These are phyloP conservation scores for Phytophthora tentaculata DNA, from an alignment of 352 stramenopile genomes.

Conservation along the genomic window DNA sequence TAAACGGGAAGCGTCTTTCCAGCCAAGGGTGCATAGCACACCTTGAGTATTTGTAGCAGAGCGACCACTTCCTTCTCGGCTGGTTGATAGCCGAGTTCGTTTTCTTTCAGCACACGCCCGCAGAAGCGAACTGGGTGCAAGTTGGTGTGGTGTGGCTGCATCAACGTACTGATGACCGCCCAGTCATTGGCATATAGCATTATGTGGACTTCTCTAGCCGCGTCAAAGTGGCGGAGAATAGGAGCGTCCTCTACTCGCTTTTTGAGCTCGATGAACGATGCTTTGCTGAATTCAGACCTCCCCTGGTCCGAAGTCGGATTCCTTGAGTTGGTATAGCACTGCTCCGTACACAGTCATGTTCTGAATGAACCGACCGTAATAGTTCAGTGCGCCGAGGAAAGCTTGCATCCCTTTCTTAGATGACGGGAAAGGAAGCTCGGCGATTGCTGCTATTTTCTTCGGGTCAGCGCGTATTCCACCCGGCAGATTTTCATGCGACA, in stretches of 20 bases:
- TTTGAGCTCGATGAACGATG: neutral
- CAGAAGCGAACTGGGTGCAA: neutral
- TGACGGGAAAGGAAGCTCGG: neutral
- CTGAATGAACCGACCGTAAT: slow-evolving; percentile 7
- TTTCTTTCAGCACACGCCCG: too few relatives aligned
- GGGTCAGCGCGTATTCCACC: neutral
- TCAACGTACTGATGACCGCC: neutral
- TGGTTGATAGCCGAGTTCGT: too few relatives aligned
- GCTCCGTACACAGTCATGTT: neutral
- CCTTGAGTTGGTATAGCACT: neutral
- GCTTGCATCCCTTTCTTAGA: slow-evolving; percentile 3
- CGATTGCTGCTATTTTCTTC: neutral
- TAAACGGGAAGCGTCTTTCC: too few relatives aligned
- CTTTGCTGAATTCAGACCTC: neutral
- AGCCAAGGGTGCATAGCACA: too few relatives aligned
- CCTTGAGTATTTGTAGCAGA: too few relatives aligned
- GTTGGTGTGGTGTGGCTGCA: neutral
- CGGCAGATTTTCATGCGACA: neutral
- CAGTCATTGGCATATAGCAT: slow-evolving; percentile 1
- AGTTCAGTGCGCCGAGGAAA: slow-evolving; percentile 2
- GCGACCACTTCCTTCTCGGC: too few relatives aligned
- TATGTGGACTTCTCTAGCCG: neutral
- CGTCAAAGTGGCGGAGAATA: neutral
- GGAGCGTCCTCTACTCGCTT: neutral
- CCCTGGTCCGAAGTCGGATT: neutral